Conservation (phyloP, 768 basidiomycete species). For the Boletus patriciae region DNA sequence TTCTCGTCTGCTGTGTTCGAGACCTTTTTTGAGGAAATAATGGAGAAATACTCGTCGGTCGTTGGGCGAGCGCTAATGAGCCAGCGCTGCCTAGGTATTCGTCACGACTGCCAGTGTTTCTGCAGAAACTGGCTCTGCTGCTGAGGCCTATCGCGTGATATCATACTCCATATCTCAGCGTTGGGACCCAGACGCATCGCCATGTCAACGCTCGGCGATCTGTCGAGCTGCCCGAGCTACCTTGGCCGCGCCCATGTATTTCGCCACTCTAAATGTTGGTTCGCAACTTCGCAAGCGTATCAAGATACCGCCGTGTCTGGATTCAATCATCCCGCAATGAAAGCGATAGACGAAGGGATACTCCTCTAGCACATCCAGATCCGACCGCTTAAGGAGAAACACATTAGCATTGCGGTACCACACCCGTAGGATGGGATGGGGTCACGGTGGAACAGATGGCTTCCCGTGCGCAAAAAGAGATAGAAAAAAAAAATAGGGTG, state of each 20-base stretch:
- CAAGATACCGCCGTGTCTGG: background rate
- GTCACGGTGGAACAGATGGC: no score
- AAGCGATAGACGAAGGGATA: background rate
- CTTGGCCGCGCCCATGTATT: background rate
- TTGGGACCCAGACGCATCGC: background rate
- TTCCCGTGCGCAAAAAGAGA: background rate
- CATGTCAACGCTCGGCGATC: background rate
- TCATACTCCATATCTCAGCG: background rate
- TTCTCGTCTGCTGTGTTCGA: background rate
- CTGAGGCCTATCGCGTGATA: background rate
- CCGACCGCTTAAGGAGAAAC: no score
- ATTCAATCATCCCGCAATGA: background rate
- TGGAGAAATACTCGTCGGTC: background rate
- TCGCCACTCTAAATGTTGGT: background rate
- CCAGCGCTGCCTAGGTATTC: background rate
- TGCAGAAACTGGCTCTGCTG: background rate
- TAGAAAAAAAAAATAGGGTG: background rate
- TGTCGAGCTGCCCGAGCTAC: background rate
- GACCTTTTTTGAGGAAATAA: background rate
- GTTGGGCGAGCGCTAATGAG: background rate
- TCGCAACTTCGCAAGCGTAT: background rate
- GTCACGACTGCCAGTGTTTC: background rate
- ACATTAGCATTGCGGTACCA: no score
- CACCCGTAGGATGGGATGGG: no score
- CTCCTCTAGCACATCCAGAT: background rate